These are phyloP conservation scores for Skeletonema grethae DNA, from an alignment of 108 stramenopile genomes.

Conservation along the genomic window DNA sequence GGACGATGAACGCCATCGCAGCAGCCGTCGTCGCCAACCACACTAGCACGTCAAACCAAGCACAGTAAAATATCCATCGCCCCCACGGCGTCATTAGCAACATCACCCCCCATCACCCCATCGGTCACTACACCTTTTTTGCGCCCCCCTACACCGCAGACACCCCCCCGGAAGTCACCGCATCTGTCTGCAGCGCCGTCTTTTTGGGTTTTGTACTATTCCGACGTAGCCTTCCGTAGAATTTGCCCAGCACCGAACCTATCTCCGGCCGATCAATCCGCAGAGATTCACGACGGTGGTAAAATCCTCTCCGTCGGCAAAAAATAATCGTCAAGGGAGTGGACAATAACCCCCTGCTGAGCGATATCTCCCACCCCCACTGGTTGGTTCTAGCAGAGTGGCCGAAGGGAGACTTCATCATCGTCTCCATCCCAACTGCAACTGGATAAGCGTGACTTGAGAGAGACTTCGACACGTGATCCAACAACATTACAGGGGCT, in stretches of 20 bases:
- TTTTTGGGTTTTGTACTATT: not conserved
- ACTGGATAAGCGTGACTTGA: conserved; percentile 2
- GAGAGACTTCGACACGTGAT: not conserved
- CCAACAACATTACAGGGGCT: not conserved
- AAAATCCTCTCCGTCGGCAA: not conserved
- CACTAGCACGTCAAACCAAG: not conserved
- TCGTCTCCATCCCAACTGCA: not conserved
- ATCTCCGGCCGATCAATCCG: not conserved
- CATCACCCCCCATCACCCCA: conserved; percentile 5
- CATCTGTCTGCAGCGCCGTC: not conserved
- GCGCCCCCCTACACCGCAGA: not conserved
- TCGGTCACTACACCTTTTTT: not conserved
- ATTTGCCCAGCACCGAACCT: not conserved
- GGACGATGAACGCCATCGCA: conserved; percentile 3
- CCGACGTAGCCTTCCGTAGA: conserved; percentile 1
- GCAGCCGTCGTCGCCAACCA: not conserved
- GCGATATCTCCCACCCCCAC: not conserved
- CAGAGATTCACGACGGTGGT: not conserved
- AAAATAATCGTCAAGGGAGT: conserved; percentile 3
- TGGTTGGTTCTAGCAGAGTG: not conserved
- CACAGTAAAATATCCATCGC: not conserved
- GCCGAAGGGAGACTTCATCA: conserved; percentile 3
- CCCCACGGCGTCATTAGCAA: not conserved
- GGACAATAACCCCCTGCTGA: not conserved
- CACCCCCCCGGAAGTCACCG: not conserved